These are phyloP conservation scores for Pythium sukuiense DNA, from an alignment of 352 stramenopile species.

Conservation along the genomic window DNA sequence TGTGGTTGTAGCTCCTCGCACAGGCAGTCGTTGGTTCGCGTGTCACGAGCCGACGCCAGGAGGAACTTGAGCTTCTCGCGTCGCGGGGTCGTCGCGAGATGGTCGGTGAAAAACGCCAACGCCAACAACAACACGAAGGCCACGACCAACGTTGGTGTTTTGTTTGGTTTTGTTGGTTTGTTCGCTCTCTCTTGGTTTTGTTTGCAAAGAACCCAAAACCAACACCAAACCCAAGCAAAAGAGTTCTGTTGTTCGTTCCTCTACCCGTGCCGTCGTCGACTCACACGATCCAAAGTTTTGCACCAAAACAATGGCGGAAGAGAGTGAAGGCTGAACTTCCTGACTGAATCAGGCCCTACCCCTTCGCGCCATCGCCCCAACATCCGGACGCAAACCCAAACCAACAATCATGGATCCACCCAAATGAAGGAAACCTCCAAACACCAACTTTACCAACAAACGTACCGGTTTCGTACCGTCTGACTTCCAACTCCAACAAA, in stretches of 20 bases:
- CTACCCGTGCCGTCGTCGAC: neutral
- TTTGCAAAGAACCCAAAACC: neutral
- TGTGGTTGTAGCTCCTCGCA: constrained; percentile 1
- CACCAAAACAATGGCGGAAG: neutral
- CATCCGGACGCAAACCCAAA: neutral
- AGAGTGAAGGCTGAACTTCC: neutral
- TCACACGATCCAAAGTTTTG: neutral
- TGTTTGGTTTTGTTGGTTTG: neutral
- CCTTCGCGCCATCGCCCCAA: neutral
- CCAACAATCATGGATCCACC: neutral
- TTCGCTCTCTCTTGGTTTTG: neutral
- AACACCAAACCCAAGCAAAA: neutral
- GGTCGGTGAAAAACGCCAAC: neutral
- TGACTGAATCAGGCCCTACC: neutral
- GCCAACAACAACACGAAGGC: neutral
- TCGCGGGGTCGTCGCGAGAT: constrained; percentile 1
- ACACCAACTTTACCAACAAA: neutral
- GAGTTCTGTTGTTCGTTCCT: neutral
- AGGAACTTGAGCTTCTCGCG: neutral
- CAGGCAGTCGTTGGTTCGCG: neutral
- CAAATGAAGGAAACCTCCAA: neutral
- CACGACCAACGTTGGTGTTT: constrained; percentile 9
- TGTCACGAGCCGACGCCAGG: neutral
- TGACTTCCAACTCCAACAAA: neutral
- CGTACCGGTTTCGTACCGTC: neutral